phyloP scores from a whole-genome alignment of 106 monocot genomes.

The Dioscorea dumetorum region DNA sequence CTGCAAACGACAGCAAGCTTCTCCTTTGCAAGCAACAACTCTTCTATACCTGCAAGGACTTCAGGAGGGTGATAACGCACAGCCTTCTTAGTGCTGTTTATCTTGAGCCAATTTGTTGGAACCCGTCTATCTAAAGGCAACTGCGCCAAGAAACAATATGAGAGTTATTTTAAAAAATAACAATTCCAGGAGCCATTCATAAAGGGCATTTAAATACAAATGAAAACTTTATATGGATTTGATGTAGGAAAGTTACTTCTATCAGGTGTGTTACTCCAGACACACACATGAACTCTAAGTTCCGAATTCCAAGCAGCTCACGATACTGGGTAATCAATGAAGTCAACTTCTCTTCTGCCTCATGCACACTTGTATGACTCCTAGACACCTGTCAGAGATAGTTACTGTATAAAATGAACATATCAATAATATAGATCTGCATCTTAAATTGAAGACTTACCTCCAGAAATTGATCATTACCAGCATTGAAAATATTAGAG shows the following conservation, averaged over 20 bases:
- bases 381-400: constrained; percentile 44
- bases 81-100: constrained; percentile 87
- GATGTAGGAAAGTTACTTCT: constrained; percentile 44
- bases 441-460: constrained; percentile 11
- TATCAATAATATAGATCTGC: background rate
- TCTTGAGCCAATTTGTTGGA: constrained; percentile 76
- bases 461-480: constrained; percentile 70
- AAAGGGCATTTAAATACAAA: too few species aligned
- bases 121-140: constrained; percentile 55
- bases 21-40: constrained; percentile 70
- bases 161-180: too few species aligned
- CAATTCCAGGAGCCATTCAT: too few species aligned
- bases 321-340: constrained; percentile 60
- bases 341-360: constrained; percentile 64
- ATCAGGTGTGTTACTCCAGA: constrained; percentile 90
- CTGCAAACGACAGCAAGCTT: constrained; percentile 66
- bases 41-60: constrained; percentile 55
- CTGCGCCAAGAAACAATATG: constrained; percentile 18
- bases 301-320: constrained; percentile 63
- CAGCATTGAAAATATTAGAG: constrained; percentile 61
- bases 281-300: constrained; percentile 69
- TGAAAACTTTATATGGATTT: too few species aligned
- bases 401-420: background rate
- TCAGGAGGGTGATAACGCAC: constrained; percentile 93
- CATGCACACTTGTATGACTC: constrained; percentile 38